Conservation (phyloP, 2,329 filamentous ascomycete genomes). For the Colletotrichum lentis region DNA sequence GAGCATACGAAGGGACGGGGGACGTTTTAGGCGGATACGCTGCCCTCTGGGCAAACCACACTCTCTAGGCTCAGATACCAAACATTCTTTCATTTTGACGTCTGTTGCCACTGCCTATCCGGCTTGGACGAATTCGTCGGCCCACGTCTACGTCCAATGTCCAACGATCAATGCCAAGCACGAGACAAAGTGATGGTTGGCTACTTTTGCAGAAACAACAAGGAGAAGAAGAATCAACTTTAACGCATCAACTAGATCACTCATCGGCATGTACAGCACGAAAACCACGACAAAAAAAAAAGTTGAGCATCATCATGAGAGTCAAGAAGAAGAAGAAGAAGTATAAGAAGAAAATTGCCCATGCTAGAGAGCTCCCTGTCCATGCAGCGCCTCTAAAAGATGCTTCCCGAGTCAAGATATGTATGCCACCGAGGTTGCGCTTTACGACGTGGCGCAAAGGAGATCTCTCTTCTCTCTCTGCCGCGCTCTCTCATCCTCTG, state of each 20-base stretch:
- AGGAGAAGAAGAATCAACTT: not conserved
- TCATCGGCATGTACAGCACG: not conserved
- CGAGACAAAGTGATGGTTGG: not conserved
- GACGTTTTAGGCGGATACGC: not conserved
- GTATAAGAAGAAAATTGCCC: not conserved
- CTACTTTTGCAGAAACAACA: no score
- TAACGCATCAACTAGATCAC: not conserved
- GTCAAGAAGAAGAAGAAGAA: not conserved
- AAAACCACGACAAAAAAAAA: not conserved
- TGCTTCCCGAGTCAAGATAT: slow-evolving; percentile 14
- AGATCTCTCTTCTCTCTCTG: slow-evolving; percentile 16
- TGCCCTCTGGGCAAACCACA: not conserved
- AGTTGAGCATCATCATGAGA: no score
- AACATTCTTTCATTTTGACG: slow-evolving; percentile 22
- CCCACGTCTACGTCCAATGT: not conserved
- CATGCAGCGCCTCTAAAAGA: slow-evolving; percentile 36
- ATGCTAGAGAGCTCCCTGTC: slow-evolving; percentile 23
- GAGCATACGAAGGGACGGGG: not conserved
- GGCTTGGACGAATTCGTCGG: not conserved
- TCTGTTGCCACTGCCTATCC: not conserved
- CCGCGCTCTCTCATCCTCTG: no score
- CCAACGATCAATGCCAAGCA: not conserved
- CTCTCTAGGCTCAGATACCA: slow-evolving; percentile 26
- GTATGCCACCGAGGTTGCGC: slow-evolving; percentile 16
- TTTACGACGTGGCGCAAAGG: slow-evolving; percentile 14